Evolutionary conservation across 331 rosid species (phyloP).

Genomic region (Pyracantha coccinea): DNA sequence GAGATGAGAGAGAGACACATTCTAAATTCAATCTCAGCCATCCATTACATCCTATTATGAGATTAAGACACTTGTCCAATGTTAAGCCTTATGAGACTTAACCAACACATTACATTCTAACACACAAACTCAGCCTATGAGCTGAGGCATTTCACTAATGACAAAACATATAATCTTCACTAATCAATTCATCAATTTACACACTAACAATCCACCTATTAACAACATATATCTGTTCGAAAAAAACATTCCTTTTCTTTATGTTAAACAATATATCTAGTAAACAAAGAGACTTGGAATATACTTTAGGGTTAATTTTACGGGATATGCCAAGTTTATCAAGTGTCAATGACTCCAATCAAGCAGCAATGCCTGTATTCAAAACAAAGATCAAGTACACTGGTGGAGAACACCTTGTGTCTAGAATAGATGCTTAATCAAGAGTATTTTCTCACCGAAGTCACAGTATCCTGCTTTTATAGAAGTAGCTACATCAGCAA

Average conservation of each 20-base stretch:
- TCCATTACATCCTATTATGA: too few species aligned
- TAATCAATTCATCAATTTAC: too few species aligned
- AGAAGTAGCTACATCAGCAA: slow-evolving; percentile 85
- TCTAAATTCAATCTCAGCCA: too few species aligned
- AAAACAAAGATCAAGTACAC: slow-evolving; percentile 9
- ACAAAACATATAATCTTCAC: too few species aligned
- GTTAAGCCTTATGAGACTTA: too few species aligned
- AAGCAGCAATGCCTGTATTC: slow-evolving; percentile 73
- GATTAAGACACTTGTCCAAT: too few species aligned
- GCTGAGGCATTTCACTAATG: too few species aligned
- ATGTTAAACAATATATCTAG: neutral
- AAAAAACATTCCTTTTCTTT: neutral
- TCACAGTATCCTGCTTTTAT: slow-evolving; percentile 80
- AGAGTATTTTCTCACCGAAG: slow-evolving; percentile 46
- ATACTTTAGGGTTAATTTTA: slow-evolving; percentile 53
- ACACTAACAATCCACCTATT: slow-evolving; percentile 49
- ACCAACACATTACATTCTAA: too few species aligned
- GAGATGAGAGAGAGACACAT: too few species aligned
- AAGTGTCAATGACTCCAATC: slow-evolving; percentile 65
- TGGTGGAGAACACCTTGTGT: neutral
- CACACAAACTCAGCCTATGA: too few species aligned
- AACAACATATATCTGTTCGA: slow-evolving; percentile 3
- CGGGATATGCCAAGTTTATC: slow-evolving; percentile 22
- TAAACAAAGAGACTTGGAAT: neutral
- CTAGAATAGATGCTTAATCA: neutral